Base-by-base conservation (phyloP, 1,139 yeast species). In the Kodamaea plutei region DNA sequence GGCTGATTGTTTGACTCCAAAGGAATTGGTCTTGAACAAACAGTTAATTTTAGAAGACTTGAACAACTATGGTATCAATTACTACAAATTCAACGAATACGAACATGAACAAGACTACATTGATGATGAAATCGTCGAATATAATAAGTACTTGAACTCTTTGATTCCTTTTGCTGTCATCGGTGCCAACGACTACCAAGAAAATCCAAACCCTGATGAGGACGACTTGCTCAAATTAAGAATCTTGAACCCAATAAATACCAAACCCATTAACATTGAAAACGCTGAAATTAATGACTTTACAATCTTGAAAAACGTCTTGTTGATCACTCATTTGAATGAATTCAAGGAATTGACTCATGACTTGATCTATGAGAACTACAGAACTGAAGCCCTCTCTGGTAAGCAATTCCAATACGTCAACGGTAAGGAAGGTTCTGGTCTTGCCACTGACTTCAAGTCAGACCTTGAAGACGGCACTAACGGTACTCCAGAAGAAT, bases 251-350 rank as follows among this genome's bases (percentile, higher is more conserved):
- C 64, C 66, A 4, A 40, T 47, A 23, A 48, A 61, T 40, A 39
- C 64, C 23, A 60, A 58, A 36, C 70, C 71, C 5, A 38, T 68
- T 39, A 67, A 68, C 40, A 57, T 76, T 31, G 82, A 76, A 45
- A 75, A 77, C 51, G 69, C 77, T 3, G 69, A 63, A 12, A 63
- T 64, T 39, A 77, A 80, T 39, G 88, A 81, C 52, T 81, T 81
- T 47, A 68, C 81, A 8, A 65, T 73, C 33, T 67, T 82, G 52
- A 79, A 79, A 54, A 76, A 80, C 37, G 79, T 80, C 5, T 56
- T 82, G 38, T 65, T 82, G 42, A 84, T 84, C 25, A 81, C 89
- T n/a, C 89, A 82, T 54, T 64, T 82, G 48, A 83, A 81, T 52
- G 89, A 82, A 43, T 72, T 82, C 46, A 81, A 80, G 54, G 87